Evolutionary conservation across 2,329 filamentous ascomycete species (phyloP).

Genomic region (Cercospora janseana): DNA sequence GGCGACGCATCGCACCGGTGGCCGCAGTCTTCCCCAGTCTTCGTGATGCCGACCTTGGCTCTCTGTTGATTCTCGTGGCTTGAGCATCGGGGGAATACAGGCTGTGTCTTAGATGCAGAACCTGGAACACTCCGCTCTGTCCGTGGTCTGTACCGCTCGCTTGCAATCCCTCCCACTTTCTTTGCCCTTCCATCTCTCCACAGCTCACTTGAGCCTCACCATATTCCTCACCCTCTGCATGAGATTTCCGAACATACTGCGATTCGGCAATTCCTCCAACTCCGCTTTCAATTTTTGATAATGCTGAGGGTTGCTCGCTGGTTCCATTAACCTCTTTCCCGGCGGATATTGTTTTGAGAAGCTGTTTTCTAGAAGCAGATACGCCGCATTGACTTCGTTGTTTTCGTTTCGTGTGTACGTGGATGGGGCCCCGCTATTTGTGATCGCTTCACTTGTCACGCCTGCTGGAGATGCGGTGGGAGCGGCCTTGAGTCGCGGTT

Average conservation of each 20-base stretch:
- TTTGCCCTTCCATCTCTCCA: not conserved
- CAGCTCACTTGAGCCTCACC: conserved; percentile 44
- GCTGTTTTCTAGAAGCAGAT: conserved; percentile 59
- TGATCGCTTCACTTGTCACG: conserved; percentile 15
- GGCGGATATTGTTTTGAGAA: conserved; percentile 54
- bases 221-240: conserved; percentile 50
- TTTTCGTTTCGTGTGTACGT: conserved; percentile 38
- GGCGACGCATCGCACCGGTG: no score
- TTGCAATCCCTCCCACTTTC: not conserved
- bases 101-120: no score
- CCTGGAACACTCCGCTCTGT: no score
- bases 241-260: conserved; percentile 48
- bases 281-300: conserved; percentile 54
- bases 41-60: no score
- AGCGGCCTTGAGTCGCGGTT: conserved; percentile 41
- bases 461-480: conserved; percentile 18
- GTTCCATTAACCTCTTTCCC: conserved; percentile 48
- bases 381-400: conserved; percentile 57
- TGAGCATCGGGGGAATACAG: no score
- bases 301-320: conserved; percentile 51
- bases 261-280: conserved; percentile 53
- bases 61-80: no score
- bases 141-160: no score
- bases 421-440: not conserved
- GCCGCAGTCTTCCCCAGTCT: no score